A percentile compares a stretch with the other conserved stretches of the same genome.
phyloP scores from a whole-genome alignment of 2,329 filamentous ascomycete species.

The Penicillium sp. region DNA sequence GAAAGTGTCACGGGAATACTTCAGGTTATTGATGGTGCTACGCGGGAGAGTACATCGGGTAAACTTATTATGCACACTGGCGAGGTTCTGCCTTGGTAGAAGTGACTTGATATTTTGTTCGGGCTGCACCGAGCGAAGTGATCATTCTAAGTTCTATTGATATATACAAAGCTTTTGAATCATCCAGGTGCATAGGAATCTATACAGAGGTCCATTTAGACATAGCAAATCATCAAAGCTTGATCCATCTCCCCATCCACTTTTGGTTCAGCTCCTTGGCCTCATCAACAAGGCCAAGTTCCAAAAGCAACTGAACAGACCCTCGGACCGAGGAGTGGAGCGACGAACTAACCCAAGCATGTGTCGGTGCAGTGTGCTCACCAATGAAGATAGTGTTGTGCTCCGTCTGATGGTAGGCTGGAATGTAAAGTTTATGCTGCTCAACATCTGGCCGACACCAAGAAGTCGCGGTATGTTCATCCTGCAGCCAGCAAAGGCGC shows the following conservation, averaged over 20 bases:
- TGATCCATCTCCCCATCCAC: constrained; percentile 71
- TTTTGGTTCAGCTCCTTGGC: constrained; percentile 64
- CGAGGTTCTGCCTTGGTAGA: constrained; percentile 25
- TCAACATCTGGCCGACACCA: constrained; percentile 34
- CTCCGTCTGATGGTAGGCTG: constrained; percentile 36
- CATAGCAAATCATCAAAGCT: background rate
- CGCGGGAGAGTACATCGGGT: constrained; percentile 34
- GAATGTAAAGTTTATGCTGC: constrained; percentile 39
- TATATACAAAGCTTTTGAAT: background rate
- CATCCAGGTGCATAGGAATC: too few relatives aligned
- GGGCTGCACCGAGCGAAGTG: too few relatives aligned
- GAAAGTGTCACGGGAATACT: constrained; percentile 37
- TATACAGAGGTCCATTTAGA: too few relatives aligned
- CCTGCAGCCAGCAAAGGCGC: constrained; percentile 37
- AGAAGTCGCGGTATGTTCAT: constrained; percentile 30
- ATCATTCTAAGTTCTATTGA: background rate
- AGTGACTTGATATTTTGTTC: background rate
- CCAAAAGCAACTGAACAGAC: constrained; percentile 37
- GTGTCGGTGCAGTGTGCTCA: constrained; percentile 38
- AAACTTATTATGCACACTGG: constrained; percentile 39
- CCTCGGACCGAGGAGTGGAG: constrained; percentile 35
- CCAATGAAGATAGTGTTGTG: constrained; percentile 40
- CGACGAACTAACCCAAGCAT: constrained; percentile 36
- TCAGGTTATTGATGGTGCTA: constrained; percentile 40
- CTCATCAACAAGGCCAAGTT: constrained; percentile 68